Percentiles rank a stretch among this genome's conserved stretches.
phyloP scores from a whole-genome alignment of 2,329 filamentous ascomycete species.

The Epichloe sylvatica region DNA sequence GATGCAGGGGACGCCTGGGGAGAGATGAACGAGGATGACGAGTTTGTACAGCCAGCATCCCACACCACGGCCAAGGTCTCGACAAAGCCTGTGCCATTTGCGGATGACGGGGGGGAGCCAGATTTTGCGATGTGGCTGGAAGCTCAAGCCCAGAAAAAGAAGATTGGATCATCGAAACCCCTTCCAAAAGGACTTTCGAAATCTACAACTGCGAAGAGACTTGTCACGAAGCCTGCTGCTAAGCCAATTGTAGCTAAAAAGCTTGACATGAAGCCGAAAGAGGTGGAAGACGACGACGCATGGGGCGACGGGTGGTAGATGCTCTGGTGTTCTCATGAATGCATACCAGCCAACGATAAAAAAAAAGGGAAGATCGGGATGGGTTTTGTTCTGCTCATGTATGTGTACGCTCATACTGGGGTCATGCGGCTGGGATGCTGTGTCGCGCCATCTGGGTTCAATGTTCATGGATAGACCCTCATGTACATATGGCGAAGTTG shows the following conservation, averaged over 20 bases:
- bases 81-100: constrained; percentile 41
- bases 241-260: constrained; percentile 45
- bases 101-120: constrained; percentile 61
- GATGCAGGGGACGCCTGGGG: constrained; percentile 69
- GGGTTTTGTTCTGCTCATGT: background rate
- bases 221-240: constrained; percentile 23
- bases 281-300: constrained; percentile 42
- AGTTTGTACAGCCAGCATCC: constrained; percentile 21
- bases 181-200: constrained; percentile 77
- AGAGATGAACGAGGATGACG: constrained; percentile 43
- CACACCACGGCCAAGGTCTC: constrained; percentile 17
- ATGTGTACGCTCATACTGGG: background rate
- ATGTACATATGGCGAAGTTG: background rate
- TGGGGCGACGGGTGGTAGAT: constrained; percentile 53
- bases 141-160: constrained; percentile 72
- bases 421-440: background rate
- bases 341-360: background rate
- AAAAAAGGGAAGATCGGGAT: background rate
- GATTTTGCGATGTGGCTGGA: constrained; percentile 94
- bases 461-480: background rate
- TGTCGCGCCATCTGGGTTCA: background rate
- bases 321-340: background rate
- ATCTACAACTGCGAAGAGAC: constrained; percentile 29
- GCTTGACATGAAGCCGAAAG: constrained; percentile 54
- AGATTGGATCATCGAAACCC: constrained; percentile 44